A percentile compares a stretch with the other conserved stretches of the same genome.
Evolutionary conservation across 306 rosid genomes (phyloP).

Genomic region (Delonix regia): DNA sequence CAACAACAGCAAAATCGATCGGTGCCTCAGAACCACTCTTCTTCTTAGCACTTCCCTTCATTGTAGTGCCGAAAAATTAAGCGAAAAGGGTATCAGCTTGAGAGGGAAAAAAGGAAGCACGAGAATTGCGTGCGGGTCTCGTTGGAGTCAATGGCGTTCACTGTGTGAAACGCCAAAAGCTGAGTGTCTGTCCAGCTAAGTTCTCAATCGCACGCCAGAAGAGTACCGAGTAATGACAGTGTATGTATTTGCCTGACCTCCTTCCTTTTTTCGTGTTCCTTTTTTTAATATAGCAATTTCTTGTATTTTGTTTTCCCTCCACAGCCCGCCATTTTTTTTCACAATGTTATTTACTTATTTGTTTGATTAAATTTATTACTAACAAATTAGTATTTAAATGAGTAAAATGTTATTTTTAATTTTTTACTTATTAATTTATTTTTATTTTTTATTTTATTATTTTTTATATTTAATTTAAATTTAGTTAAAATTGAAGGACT

Average conservation of each 20-base stretch:
- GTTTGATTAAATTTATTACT: neutral
- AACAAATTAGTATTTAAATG: no score
- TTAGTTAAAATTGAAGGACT: no score
- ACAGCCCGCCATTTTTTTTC: slow-evolving; percentile 2
- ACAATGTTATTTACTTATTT: neutral
- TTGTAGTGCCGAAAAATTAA: neutral
- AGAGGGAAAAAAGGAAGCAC: neutral
- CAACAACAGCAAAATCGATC: neutral
- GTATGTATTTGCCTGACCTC: neutral
- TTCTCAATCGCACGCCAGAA: neutral
- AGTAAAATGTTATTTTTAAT: no score
- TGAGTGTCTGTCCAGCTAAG: neutral
- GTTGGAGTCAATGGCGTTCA: neutral
- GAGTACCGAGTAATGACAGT: neutral
- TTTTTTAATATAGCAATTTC: neutral
- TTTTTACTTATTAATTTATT: no score
- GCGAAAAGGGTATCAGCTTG: neutral
- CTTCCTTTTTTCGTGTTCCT: neutral
- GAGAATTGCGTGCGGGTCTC: neutral
- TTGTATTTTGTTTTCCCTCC: slow-evolving; percentile 18
- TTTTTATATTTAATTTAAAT: no score
- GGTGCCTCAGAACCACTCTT: slow-evolving; percentile 45
- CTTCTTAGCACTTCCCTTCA: slow-evolving; percentile 64
- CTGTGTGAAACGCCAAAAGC: neutral
- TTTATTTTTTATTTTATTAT: no score